Percentiles rank a stretch among this genome's conserved stretches.
phyloP scores from a whole-genome alignment of 2,329 filamentous ascomycete species.

The Xylariaceae sp. region DNA sequence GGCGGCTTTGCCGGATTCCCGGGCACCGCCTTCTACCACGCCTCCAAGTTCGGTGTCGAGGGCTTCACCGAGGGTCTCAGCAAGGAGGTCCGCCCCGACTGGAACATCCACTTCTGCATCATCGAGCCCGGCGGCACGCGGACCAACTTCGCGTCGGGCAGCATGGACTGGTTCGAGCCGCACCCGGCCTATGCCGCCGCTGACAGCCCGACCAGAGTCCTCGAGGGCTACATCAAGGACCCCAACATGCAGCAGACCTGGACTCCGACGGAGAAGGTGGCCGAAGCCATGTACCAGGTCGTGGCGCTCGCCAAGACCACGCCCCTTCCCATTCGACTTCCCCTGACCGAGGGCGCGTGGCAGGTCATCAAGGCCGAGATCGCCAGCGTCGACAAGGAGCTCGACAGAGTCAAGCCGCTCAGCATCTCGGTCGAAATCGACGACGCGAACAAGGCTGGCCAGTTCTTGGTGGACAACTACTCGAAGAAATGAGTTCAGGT shows the following conservation, averaged over 20 bases:
- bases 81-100: constrained; percentile 17
- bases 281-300: constrained; percentile 16
- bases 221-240: constrained; percentile 10
- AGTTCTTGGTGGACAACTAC: constrained; percentile 9
- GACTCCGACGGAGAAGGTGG: constrained; percentile 14
- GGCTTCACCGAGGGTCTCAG: constrained; percentile 17
- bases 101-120: constrained; percentile 23
- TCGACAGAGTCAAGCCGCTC: constrained; percentile 15
- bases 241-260: constrained; percentile 11
- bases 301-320: constrained; percentile 9
- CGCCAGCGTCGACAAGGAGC: constrained; percentile 13
- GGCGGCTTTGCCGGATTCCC: constrained; percentile 20
- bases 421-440: constrained; percentile 18
- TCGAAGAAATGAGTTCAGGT: background rate
- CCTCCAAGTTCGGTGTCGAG: constrained; percentile 20
- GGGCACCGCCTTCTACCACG: constrained; percentile 22
- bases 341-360: constrained; percentile 15
- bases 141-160: constrained; percentile 13
- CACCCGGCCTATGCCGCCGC: constrained; percentile 15
- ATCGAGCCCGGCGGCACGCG: constrained; percentile 18
- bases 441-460: constrained; percentile 9
- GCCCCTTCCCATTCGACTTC: constrained; percentile 13
- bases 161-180: constrained; percentile 8
- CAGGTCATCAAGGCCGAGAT: constrained; percentile 13
- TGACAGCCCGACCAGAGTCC: constrained; percentile 11